Base-by-base conservation (phyloP, 2,329 filamentous ascomycete species). In the Aspergillus persii region DNA sequence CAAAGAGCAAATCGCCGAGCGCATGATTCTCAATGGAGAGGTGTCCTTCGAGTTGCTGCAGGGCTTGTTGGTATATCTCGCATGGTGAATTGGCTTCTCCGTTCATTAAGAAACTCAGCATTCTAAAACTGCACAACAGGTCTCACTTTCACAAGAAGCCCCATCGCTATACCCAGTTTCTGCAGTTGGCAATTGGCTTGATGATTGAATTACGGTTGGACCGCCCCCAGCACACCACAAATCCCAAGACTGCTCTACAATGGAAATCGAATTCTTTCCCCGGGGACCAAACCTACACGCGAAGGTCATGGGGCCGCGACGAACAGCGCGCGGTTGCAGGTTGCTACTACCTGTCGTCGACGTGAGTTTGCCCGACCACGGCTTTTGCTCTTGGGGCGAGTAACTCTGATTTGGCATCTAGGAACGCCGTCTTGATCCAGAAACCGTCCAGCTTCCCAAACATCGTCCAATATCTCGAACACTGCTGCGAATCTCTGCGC, bases 271-370 rank as follows among this genome's bases (percentile, higher is more conserved):
- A 49, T 63, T 67, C 57, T 18, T 11, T 18, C 6, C 29, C 57
- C 8, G 8, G 51, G 33, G 44, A 56, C 9, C 39, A 26, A 54
- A 5, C 9, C 8, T 47, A 54, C 31, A 33, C 23, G 29, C 59
- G 56, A 58, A 53, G 52, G 30, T 60, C 63, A 12, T 73, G 70
- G 69, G 70, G 73, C 3, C 57, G 63, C n/a, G 79, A 80, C 27
- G 78, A 79, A 55, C 75, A 79, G 54, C 72, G 79, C 50, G 78
- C 79, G 2, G 70, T 79, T 11, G 74, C 76, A 3, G 79, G 78
- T 3, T 74, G 77, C 30, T 81, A 77, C 60, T 79, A 77, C 60
- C 64, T 81, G 11, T 75, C 76, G 9, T 77, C 77, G 4, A 71
- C 73, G 77, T 79, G 63, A 56, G 61, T 9, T n/a, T 5, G 36